Evolutionary conservation across 2,329 filamentous ascomycete species (phyloP).

Genomic region (Hypomyces rosellus): DNA sequence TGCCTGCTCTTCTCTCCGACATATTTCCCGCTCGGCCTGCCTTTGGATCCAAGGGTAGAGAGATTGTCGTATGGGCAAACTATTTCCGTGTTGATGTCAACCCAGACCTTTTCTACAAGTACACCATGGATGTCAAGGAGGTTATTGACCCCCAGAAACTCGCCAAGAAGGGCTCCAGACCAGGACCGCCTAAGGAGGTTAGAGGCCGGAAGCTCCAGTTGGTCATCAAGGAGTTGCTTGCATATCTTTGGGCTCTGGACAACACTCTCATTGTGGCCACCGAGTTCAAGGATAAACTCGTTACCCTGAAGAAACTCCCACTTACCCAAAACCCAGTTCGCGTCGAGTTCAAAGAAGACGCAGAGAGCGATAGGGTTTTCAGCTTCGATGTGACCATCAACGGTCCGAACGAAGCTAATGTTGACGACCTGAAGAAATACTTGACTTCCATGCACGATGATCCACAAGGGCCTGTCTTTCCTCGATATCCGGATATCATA

Average conservation of each 20-base stretch:
- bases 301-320: conserved; percentile 32
- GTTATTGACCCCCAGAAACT: conserved; percentile 9
- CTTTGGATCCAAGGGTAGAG: conserved; percentile 38
- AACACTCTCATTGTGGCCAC: conserved; percentile 33
- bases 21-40: conserved; percentile 42
- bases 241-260: conserved; percentile 26
- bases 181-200: conserved; percentile 21
- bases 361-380: conserved; percentile 25
- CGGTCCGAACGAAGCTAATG: conserved; percentile 30
- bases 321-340: conserved; percentile 28
- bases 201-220: conserved; percentile 39
- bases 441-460: conserved; percentile 36
- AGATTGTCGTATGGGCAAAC: conserved; percentile 47
- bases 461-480: conserved; percentile 33
- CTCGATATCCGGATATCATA: conserved; percentile 42
- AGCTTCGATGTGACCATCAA: conserved; percentile 37
- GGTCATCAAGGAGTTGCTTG: conserved; percentile 35
- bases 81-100: conserved; percentile 43
- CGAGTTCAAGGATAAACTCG: conserved; percentile 46
- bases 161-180: conserved; percentile 8
- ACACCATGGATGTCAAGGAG: conserved; percentile 35
- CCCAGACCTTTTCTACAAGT: conserved; percentile 35
- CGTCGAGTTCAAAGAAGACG: conserved; percentile 29
- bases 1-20: conserved; percentile 15
- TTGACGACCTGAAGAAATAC: conserved; percentile 40